Conservation (phyloP, 768 basidiomycete genomes). For the Clathrus columnatus region DNA sequence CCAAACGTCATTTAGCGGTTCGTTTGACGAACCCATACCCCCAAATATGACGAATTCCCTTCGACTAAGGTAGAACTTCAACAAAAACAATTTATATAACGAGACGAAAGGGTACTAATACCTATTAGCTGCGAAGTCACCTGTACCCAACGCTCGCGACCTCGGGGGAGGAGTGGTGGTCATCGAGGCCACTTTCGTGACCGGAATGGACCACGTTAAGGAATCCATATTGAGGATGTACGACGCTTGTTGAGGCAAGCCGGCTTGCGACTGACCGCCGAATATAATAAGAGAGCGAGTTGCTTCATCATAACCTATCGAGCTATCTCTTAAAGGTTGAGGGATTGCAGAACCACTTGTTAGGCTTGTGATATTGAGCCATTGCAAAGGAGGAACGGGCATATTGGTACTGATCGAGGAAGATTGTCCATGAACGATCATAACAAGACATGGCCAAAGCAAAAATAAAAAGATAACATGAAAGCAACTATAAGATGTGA, state of each 20-base stretch:
- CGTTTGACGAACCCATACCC: slow-evolving; percentile 47
- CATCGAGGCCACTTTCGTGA: slow-evolving; percentile 31
- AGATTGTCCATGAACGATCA: neutral
- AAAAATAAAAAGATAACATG: neutral
- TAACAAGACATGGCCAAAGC: neutral
- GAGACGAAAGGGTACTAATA: slow-evolving; percentile 30
- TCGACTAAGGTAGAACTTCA: slow-evolving; percentile 37
- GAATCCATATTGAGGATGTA: slow-evolving; percentile 57
- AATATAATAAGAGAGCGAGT: slow-evolving; percentile 60
- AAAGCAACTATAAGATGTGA: neutral
- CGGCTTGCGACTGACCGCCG: slow-evolving; percentile 63
- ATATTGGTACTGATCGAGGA: slow-evolving; percentile 3
- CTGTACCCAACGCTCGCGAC: slow-evolving; percentile 54
- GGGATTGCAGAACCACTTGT: slow-evolving; percentile 46
- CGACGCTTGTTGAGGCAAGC: slow-evolving; percentile 53
- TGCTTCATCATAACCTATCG: slow-evolving; percentile 46
- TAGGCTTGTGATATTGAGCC: slow-evolving; percentile 61
- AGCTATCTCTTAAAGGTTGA: slow-evolving; percentile 62
- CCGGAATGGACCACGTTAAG: slow-evolving; percentile 52
- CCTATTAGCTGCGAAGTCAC: slow-evolving; percentile 79
- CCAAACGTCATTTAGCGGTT: slow-evolving; percentile 63
- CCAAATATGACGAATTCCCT: slow-evolving; percentile 68
- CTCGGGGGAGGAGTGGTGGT: slow-evolving; percentile 45
- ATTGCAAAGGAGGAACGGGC: slow-evolving; percentile 54
- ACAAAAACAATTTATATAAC: slow-evolving; percentile 11